These are phyloP conservation scores for Mycosphaerella sp. DNA, from an alignment of 2,329 filamentous ascomycete species.

Conservation along the genomic window DNA sequence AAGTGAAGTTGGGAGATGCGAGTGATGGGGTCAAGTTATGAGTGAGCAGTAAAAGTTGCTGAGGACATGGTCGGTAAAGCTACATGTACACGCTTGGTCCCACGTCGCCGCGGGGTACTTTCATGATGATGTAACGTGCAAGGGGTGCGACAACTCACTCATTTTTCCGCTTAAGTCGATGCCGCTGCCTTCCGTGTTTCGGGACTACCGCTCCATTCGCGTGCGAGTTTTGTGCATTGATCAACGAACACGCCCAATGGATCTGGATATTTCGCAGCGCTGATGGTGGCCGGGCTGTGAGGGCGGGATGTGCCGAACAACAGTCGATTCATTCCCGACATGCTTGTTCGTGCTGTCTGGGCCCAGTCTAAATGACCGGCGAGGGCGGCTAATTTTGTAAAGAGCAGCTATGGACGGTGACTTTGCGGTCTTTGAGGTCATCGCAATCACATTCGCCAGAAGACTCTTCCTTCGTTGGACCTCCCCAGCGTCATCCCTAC, in stretches of 20 bases:
- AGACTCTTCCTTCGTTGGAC: constrained; percentile 1
- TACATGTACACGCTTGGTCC: background rate
- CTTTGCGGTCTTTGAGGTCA: constrained; percentile 6
- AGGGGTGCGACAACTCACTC: too few relatives aligned
- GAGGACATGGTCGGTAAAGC: background rate
- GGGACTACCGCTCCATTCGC: too few relatives aligned
- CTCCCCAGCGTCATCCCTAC: background rate
- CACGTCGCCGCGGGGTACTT: too few relatives aligned
- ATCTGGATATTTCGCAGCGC: background rate
- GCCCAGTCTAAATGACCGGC: constrained; percentile 1
- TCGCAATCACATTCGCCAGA: constrained; percentile 2
- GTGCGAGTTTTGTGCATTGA: background rate
- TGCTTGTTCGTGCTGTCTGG: background rate
- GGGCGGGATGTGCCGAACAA: background rate
- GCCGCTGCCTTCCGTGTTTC: background rate
- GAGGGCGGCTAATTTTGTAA: background rate
- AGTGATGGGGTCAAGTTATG: background rate
- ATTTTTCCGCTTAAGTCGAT: too few relatives aligned
- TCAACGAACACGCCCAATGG: background rate
- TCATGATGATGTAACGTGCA: too few relatives aligned
- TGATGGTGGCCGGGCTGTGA: background rate
- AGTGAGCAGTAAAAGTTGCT: background rate
- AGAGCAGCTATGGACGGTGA: constrained; percentile 9
- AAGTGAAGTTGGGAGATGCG: background rate
- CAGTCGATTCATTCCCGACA: constrained; percentile 7